Percentiles rank a stretch among this genome's conserved stretches.
These are phyloP conservation scores for Adansonia gregorii DNA, from an alignment of 441 rosid genomes.

Conservation along the genomic window DNA sequence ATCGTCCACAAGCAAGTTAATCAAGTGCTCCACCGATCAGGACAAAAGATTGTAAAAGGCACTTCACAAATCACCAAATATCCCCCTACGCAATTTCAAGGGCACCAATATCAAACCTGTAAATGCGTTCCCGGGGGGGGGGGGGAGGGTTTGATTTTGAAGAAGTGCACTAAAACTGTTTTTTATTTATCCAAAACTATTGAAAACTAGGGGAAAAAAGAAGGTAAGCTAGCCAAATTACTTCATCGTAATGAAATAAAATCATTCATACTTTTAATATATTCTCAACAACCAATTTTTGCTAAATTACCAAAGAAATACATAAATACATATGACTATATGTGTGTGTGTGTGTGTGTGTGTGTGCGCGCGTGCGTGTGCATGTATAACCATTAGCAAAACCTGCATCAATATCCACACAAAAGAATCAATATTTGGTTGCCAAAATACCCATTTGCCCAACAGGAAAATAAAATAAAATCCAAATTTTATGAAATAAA, in stretches of 20 bases:
- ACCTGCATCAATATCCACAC: neutral
- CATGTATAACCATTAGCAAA: neutral
- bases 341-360: neutral
- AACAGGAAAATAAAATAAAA: neutral
- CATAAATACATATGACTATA: neutral
- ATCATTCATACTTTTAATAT: neutral
- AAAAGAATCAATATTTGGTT: constrained; percentile 16
- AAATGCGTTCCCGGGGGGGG: too few relatives aligned
- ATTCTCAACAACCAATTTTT: neutral
- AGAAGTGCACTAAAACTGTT: neutral
- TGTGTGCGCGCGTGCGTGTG: too few relatives aligned
- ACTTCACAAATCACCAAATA: constrained; percentile 6
- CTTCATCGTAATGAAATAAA: constrained; percentile 5
- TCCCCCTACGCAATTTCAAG: constrained; percentile 9
- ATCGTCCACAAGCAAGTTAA: neutral
- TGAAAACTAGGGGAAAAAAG: neutral
- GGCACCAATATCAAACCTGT: neutral
- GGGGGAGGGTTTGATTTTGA: neutral
- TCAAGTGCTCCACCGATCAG: neutral
- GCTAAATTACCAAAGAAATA: neutral
- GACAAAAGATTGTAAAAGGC: neutral
- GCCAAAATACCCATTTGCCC: neutral
- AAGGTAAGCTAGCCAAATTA: neutral
- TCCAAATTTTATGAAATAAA: neutral
- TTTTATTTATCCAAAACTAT: neutral